Evolutionary conservation across 805 yeast species (phyloP), one percentile per base, ranked within the genome.

Genomic region (Lipomyces yamanashiensis): DNA sequence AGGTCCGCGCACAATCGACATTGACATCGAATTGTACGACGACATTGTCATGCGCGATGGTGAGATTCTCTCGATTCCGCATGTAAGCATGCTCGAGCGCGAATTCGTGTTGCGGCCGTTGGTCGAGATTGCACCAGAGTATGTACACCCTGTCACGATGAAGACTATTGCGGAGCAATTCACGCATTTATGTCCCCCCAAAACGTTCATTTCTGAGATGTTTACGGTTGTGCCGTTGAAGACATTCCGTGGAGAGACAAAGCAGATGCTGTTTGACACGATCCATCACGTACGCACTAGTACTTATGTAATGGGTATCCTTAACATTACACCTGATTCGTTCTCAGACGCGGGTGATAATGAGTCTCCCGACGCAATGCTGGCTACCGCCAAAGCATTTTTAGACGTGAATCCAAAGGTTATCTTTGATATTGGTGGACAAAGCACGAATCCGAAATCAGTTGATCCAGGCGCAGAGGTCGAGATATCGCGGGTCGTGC

Each of bases 271-370:
- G 40, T 81, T 82, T 69, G 88, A 86, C 71, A 78, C 82, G 2
- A 65, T 79, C 23, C 74, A 77, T 19, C 76, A 80, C 49, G 74
- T 78, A 13, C 52, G 54, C 4, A 73, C 79, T 7, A 77, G 77
- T n/a, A 90, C 98, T 0, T 76, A 81, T 57, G 73, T 92, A 50
- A 95, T 95, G 99, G 95, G 91, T 0, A 87, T 95, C 54, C 76
- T 95, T 67, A 95, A 95, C 71, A 82, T 88, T 21, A 95, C 99
- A 0, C 97, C 98, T 0, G 98, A 95, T 75, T 92, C 97, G 1
- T 95, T 95, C 74, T 89, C 96, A 50, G 99, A 95, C 75, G 98
- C 97, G 1, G 91, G 95, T 0, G 72, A 72, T 17, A 72, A 79
- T 37, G 71, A 49, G 10, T 13, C 52, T 8, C 47, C 45, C 6